Conservation (phyloP, 768 basidiomycete genomes). For the Polyporus arcularius region DNA sequence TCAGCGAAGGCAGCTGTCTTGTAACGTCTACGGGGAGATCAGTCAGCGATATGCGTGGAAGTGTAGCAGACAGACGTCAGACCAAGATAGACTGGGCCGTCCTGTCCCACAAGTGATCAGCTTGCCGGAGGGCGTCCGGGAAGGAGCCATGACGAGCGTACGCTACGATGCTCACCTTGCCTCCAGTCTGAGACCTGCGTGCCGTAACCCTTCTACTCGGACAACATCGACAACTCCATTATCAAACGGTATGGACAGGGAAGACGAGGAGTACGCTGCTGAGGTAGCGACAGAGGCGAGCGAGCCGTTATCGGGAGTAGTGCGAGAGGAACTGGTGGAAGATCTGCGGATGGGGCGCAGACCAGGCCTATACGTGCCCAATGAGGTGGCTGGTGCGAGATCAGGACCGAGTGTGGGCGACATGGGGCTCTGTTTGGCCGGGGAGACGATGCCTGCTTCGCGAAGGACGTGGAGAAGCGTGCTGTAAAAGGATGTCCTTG, state of each 20-base stretch:
- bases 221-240: conserved; percentile 44
- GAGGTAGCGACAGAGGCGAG: conserved; percentile 24
- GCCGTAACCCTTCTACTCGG: conserved; percentile 59
- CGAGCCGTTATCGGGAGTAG: conserved; percentile 17
- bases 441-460: conserved; percentile 16
- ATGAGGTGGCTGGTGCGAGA: conserved; percentile 11
- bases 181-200: conserved; percentile 56
- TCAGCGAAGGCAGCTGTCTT: conserved; percentile 57
- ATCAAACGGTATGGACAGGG: conserved; percentile 38
- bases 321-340: conserved; percentile 19
- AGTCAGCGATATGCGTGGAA: conserved; percentile 27
- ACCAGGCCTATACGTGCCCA: conserved; percentile 6
- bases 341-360: conserved; percentile 12
- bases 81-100: conserved; percentile 31
- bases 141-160: conserved; percentile 10
- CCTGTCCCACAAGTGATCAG: conserved; percentile 24
- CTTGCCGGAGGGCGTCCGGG: conserved; percentile 26
- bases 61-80: conserved; percentile 40
- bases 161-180: conserved; percentile 61
- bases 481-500: conserved; percentile 16
- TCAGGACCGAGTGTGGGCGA: conserved; percentile 25
- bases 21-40: conserved; percentile 54
- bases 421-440: conserved; percentile 15
- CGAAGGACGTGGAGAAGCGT: conserved; percentile 20
- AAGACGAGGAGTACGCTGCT: conserved; percentile 29